Evolutionary conservation across 2,329 filamentous ascomycete species (phyloP).

Genomic region (Neocatenulostroma microsporum): DNA sequence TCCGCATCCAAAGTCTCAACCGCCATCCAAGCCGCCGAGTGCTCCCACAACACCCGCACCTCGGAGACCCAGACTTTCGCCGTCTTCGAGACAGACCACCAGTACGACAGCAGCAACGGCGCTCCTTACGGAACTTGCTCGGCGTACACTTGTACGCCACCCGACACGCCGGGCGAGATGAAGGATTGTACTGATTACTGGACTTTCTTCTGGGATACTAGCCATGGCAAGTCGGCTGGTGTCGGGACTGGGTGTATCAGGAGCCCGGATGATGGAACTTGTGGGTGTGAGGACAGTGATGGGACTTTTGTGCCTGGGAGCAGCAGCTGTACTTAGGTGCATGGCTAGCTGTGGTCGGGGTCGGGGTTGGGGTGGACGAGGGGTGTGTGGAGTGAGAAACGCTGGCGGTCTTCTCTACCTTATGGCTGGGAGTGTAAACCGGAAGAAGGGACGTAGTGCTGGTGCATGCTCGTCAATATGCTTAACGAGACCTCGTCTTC

Average conservation of each 20-base stretch:
- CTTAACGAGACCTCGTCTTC: no score
- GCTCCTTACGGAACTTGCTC: constrained; percentile 43
- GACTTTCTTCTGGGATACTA: constrained; percentile 33
- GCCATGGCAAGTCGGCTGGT: constrained; percentile 24
- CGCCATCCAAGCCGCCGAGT: constrained; percentile 38
- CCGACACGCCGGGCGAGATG: constrained; percentile 26
- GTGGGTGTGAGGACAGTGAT: constrained; percentile 38
- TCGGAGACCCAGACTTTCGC: constrained; percentile 33
- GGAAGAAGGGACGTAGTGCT: no score
- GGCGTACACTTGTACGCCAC: constrained; percentile 35
- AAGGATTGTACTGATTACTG: constrained; percentile 29
- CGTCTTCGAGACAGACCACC: constrained; percentile 38
- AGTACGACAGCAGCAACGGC: constrained; percentile 36
- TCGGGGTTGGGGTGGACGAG: no score
- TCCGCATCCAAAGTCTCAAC: constrained; percentile 27
- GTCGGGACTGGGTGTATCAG: constrained; percentile 34
- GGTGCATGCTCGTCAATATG: no score
- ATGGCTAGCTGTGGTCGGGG: no score
- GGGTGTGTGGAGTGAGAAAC: no score
- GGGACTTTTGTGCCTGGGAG: constrained; percentile 31
- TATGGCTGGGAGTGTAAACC: no score
- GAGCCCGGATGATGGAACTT: constrained; percentile 32
- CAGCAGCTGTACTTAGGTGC: constrained; percentile 12
- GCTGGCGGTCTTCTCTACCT: no score
- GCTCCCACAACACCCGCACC: constrained; percentile 35